These are phyloP conservation scores for Balamuthia mandrillaris DNA, from an alignment of 208 protist genomes.

Conservation along the genomic window DNA sequence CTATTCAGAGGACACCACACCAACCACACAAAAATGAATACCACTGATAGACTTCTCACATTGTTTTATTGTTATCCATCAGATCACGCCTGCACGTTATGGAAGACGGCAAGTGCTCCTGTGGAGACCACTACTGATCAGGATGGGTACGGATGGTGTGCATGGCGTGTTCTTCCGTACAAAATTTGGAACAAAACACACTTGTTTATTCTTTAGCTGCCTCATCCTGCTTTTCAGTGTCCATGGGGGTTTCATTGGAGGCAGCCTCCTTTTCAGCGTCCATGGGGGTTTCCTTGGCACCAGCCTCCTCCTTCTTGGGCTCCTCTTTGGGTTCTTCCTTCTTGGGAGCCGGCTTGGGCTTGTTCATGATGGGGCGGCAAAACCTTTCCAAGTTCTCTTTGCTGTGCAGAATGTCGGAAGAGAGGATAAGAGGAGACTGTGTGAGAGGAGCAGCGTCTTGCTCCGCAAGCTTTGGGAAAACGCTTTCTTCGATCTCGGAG, in stretches of 20 bases:
- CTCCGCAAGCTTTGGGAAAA: neutral
- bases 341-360: constrained; percentile 54
- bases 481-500: neutral
- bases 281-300: neutral
- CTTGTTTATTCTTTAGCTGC: neutral
- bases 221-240: neutral
- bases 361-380: constrained; percentile 33
- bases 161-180: too few relatives aligned
- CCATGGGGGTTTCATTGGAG: neutral
- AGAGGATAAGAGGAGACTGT: neutral
- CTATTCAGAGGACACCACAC: too few relatives aligned
- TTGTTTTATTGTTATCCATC: too few relatives aligned
- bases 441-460: neutral
- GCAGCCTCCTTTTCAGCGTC: neutral
- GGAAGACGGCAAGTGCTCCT: too few relatives aligned
- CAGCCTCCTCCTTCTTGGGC: neutral
- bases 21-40: too few relatives aligned
- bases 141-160: too few relatives aligned
- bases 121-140: too few relatives aligned
- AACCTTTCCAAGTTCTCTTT: neutral
- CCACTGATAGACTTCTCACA: too few relatives aligned
- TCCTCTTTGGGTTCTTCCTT: neutral
- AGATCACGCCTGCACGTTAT: too few relatives aligned
- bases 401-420: constrained; percentile 3
- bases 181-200: neutral